A percentile compares a stretch with the other conserved stretches of the same genome.
These are phyloP conservation scores for Cyclotella choctawhatcheeana DNA, from an alignment of 108 stramenopile genomes.

Conservation along the genomic window DNA sequence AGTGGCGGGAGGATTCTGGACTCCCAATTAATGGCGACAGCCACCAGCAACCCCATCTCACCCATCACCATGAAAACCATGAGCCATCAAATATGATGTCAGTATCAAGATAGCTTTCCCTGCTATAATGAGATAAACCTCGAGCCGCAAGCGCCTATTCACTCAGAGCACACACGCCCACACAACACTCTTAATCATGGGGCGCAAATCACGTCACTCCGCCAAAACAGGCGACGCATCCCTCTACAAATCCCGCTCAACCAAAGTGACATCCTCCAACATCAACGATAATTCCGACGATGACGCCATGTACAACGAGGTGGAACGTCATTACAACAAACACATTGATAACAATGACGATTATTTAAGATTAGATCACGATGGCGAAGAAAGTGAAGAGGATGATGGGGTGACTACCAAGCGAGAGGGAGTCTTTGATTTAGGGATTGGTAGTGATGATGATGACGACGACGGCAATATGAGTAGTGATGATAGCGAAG, in stretches of 20 bases:
- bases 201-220: constrained; percentile 60
- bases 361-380: constrained; percentile 45
- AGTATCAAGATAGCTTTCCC: too few species aligned
- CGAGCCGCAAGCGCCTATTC: too few species aligned
- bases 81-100: too few species aligned
- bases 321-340: constrained; percentile 66
- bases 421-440: constrained; percentile 71
- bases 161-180: too few species aligned
- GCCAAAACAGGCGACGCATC: constrained; percentile 83
- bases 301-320: constrained; percentile 68
- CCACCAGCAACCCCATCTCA: too few species aligned
- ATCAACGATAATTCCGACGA: constrained; percentile 34
- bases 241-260: constrained; percentile 51
- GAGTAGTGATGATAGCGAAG: constrained; percentile 43
- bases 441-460: constrained; percentile 63
- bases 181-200: too few species aligned
- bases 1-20: too few species aligned
- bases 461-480: constrained; percentile 43
- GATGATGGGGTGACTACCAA: constrained; percentile 60
- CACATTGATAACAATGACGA: constrained; percentile 55
- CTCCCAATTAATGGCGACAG: too few species aligned
- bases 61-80: too few species aligned
- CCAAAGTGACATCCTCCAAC: neutral
- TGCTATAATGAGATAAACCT: too few species aligned
- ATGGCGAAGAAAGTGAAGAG: constrained; percentile 22